These are phyloP conservation scores for Aspergillus sp. DNA, from an alignment of 2,329 filamentous ascomycete genomes.

Conservation along the genomic window DNA sequence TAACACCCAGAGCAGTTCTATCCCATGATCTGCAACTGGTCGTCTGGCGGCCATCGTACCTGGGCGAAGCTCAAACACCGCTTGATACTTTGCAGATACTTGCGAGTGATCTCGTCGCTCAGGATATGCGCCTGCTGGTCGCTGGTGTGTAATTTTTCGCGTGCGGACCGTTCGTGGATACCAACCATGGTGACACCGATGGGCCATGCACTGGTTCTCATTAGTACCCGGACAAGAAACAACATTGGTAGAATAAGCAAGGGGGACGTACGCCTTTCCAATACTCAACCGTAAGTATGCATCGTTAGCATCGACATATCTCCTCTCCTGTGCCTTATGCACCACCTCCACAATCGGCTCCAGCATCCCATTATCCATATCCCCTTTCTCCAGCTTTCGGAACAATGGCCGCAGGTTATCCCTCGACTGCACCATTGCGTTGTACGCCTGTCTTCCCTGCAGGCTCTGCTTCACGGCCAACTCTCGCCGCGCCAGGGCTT, in stretches of 20 bases:
- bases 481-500: conserved; percentile 58
- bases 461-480: conserved; percentile 58
- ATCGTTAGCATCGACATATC: conserved; percentile 94
- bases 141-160: conserved; percentile 84
- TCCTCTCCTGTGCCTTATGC: conserved; percentile 74
- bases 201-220: conserved; percentile 63
- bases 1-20: conserved; percentile 29
- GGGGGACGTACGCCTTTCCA: conserved; percentile 60
- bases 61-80: conserved; percentile 93
- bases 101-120: conserved; percentile 90
- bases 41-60: conserved; percentile 88
- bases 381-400: conserved; percentile 73
- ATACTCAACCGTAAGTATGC: conserved; percentile 89
- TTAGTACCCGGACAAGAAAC: conserved; percentile 6
- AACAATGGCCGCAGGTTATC: conserved; percentile 87
- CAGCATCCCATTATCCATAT: conserved; percentile 70
- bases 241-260: neutral
- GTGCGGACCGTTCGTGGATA: conserved; percentile 92
- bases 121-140: conserved; percentile 83
- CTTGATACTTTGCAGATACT: conserved; percentile 97
- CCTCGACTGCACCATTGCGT: conserved; percentile 76
- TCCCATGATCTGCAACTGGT: conserved; percentile 91
- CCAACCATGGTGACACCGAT: conserved; percentile 99
- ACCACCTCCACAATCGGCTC: conserved; percentile 86
- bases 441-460: conserved; percentile 71